Base-by-base conservation (phyloP, 208 protist genomes). In the Trypanosoma mega region DNA sequence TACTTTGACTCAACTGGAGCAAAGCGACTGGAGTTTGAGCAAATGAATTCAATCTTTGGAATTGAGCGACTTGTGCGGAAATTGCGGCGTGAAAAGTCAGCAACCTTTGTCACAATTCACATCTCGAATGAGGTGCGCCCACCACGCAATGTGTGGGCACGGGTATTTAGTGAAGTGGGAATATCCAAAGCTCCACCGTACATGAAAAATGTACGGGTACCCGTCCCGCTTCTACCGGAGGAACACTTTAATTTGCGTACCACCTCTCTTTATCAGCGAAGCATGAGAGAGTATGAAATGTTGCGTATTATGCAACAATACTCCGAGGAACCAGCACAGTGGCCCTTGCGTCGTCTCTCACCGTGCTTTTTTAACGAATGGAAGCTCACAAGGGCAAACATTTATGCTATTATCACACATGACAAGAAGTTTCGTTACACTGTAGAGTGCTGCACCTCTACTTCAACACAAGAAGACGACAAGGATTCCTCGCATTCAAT, bases 331-430 rank as follows among this genome's bases (percentile, higher is more conserved):
- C 50, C 65, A 0, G 6, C 14, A 46, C 9, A 64, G 24, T 72
- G 55, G 57, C 65, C 45, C 7, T 31, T 64, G 14, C 48, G 27
- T 26, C 30, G 21, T 16, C 50, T 9, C 5, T 2, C 50, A 26
- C 65, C 65, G 4, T 72, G 65, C 44, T 72, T 64, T 21, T 63
- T 72, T 51, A 72, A 72, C 41, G 16, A 14, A 18, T 72, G 54
- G 54, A 33, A 56, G 14, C 12, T 64, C 14, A 72, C 65, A 26
- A 33, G 56, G 16, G 39, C 37, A 1, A 60, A 60, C 37, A 59
- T 72, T 46, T 12, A 29, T 9, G 11, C 37, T 23, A 57, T 72
- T 51, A 54, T 30, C 20, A 48, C 6, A 0, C 21, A 64, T 36
- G 65, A 72, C 43, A n/a, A 34, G 1, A 6, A 31, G 30, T 72